Evolutionary conservation across 208 protist genomes (phyloP).

Genomic region (Herpetomonas tarakana): DNA sequence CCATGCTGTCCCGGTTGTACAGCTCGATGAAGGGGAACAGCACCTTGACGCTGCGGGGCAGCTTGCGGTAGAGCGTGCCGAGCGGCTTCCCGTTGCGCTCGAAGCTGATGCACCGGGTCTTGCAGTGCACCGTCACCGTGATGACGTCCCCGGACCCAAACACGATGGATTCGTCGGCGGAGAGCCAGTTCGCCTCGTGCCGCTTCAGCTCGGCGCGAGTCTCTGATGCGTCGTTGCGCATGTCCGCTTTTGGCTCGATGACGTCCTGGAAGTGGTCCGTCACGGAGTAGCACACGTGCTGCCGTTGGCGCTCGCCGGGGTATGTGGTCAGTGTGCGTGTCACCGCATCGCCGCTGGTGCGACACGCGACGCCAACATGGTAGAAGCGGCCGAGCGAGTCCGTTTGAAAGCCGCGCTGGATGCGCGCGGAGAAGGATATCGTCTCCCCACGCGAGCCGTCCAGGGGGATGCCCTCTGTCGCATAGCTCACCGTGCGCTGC

Average conservation of each 20-base stretch:
- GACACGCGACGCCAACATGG: constrained; percentile 54
- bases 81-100: constrained; percentile 75
- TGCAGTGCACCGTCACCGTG: constrained; percentile 66
- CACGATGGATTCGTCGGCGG: constrained; percentile 54
- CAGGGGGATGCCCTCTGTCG: constrained; percentile 55
- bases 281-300: constrained; percentile 49
- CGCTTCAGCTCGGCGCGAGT: constrained; percentile 39
- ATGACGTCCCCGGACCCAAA: constrained; percentile 86
- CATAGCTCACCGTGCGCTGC: constrained; percentile 34
- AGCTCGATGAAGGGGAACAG: constrained; percentile 85
- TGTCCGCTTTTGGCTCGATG: neutral
- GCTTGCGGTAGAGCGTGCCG: constrained; percentile 53
- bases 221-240: constrained; percentile 3
- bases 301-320: constrained; percentile 44
- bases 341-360: constrained; percentile 13
- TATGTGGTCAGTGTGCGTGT: constrained; percentile 23
- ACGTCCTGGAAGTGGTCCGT: constrained; percentile 64
- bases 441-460: constrained; percentile 54
- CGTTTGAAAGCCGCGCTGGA: constrained; percentile 53
- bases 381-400: constrained; percentile 79
- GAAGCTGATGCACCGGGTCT: constrained; percentile 60
- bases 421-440: constrained; percentile 63
- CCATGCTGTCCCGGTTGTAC: constrained; percentile 67
- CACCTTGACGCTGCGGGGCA: constrained; percentile 45
- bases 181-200: constrained; percentile 64